Base-by-base conservation (phyloP, 1,284 basidiomycete species). In the Apiotrichum laibachii region DNA sequence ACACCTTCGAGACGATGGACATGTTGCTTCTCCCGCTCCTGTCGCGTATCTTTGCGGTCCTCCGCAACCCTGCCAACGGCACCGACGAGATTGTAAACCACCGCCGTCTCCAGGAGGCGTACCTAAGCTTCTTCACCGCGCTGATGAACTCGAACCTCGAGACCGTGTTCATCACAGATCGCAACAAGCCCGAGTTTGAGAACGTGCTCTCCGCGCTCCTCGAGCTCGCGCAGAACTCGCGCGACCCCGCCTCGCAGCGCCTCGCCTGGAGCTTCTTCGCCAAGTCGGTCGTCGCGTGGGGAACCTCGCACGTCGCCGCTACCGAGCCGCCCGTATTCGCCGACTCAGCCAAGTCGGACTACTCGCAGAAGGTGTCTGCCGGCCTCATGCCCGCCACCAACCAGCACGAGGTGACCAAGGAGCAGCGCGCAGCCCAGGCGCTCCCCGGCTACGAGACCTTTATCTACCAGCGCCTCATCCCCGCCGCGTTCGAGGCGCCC, bases 361-460 rank as follows among this genome's bases (percentile, higher is more conserved):
- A 69, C 31, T 66, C 70, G 58, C 69, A 81, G 63, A 81, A 79
- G n/a, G 78, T 79, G 18, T 75, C 77, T 6, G 76, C 78, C 44
- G 72, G 75, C 8, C 57, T 67, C 12, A 67, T 67, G 0, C 13
- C 40, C 2, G 60, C 72, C 12, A 70, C 68, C 26, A 74, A 73
- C 56, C 72, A 73, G 52, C 72, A 76, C 61, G 63, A 64, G 1
- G 62, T 73, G 6, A 56, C 70, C 13, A 72, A 71, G 64, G 69
- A 65, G 35, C 60, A 72, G 52, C 71, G 56, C 62, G 72, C 78
- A 48, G 75, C 75, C 12, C 81, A 83, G 59, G 80, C 83, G 18
- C 77, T 99, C 33, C 91, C 92, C 15, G 95, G 95, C 1, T 99
- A 98, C 72, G 92, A 97, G 67, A 83, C 85, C 15, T 96, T 96